Evolutionary conservation across 1,139 yeast species (phyloP), one percentile per base, ranked within the genome.

Genomic region (Spathaspora sp.): DNA sequence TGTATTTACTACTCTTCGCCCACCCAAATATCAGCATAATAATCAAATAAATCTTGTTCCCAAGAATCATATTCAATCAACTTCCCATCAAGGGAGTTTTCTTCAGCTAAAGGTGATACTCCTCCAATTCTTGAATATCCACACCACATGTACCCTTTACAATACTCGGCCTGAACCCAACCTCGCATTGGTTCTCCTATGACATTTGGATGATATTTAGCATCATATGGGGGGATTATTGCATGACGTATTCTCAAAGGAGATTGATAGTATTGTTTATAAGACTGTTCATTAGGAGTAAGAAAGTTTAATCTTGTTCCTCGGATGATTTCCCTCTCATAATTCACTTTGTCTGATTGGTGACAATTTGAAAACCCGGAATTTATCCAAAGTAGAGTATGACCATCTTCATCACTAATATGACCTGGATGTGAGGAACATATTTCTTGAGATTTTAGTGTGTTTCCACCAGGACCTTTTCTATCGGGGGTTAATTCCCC

Each of bases 61-160:
- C 55, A 50, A 17, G 55, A 43, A 36, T 58, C 64, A 53, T 63
- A 68, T 16, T 61, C 60, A 38, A 68, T 56, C 24, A 62, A 47
- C 23, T 2, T 16, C 7, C 74, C 73, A 1, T 46, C 37, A 42
- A 60, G 63, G 6, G 63, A 57, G 46, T 59, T 67, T 41, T 64
- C 67, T 6, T 43, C 46, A 4, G 67, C 68, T 29, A 54, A 55
- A 6, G 46, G 39, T 2, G 63, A 57, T 3, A 40, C 51, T 2
- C 72, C 78, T 38, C 79, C 79, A 47, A 74, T 62, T 13, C 59
- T 51, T 36, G 74, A 70, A 53, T 70, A 74, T 1, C 75, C 78
- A 64, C 80, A 74, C 72, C 78, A 74, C 39, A 72, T 56, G 49
- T 74, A 74, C 10, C 70, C 64, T 29, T 65, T 65, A 60, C 80